Percentiles rank a stretch among this genome's conserved stretches.
phyloP scores from a whole-genome alignment of 2,329 filamentous ascomycete genomes.

The Aspergillus piperis region DNA sequence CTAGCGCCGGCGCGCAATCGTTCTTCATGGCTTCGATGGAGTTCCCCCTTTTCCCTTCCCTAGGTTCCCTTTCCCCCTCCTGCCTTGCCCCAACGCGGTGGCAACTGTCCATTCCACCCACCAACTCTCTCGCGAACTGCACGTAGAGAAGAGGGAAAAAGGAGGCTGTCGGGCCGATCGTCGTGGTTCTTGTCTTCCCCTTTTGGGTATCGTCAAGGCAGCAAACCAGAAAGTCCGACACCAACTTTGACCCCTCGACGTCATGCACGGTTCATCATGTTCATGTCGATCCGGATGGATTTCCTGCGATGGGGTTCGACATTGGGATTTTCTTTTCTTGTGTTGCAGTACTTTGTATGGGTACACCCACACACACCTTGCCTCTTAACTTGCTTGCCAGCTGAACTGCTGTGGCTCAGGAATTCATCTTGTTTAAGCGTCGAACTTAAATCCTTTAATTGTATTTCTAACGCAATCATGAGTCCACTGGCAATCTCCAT shows the following conservation, averaged over 20 bases:
- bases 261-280: slow-evolving; percentile 26
- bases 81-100: not conserved
- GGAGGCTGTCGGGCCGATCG: slow-evolving; percentile 10
- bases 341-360: not conserved
- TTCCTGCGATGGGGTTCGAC: not conserved
- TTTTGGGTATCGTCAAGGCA: slow-evolving; percentile 11
- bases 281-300: slow-evolving; percentile 14
- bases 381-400: not conserved
- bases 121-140: not conserved
- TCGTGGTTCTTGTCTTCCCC: slow-evolving; percentile 10
- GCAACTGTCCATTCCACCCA: slow-evolving; percentile 8
- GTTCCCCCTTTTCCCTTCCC: slow-evolving; percentile 7
- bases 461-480: not conserved
- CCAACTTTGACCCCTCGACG: slow-evolving; percentile 15
- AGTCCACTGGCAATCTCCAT: not conserved
- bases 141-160: slow-evolving; percentile 6
- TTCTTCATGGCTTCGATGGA: slow-evolving; percentile 20
- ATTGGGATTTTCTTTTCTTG: not conserved
- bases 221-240: not conserved
- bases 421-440: not conserved
- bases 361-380: not conserved
- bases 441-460: not conserved
- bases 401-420: not conserved
- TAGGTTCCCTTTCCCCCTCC: not conserved
- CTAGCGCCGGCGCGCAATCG: slow-evolving; percentile 12